These are phyloP conservation scores for Mollisiaceae sp. DNA, from an alignment of 2,329 filamentous ascomycete species.

Conservation along the genomic window DNA sequence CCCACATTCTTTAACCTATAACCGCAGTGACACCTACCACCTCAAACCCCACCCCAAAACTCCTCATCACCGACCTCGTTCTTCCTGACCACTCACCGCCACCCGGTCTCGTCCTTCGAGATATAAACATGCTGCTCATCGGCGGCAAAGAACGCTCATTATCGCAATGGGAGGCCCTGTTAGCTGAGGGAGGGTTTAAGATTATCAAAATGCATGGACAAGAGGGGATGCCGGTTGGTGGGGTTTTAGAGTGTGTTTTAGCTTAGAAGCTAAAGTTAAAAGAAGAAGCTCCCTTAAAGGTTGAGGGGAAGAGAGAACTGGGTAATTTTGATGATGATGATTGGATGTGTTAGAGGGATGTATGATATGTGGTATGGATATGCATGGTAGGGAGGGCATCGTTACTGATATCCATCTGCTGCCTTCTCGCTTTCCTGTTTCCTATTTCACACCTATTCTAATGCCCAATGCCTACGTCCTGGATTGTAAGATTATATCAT, in stretches of 20 bases:
- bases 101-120: constrained; percentile 15
- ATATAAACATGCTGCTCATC: constrained; percentile 27
- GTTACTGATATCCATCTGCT: too few relatives aligned
- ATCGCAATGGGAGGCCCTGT: constrained; percentile 19
- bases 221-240: constrained; percentile 3
- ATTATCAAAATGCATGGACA: constrained; percentile 17
- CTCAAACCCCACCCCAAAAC: constrained; percentile 12
- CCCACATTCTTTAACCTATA: neutral
- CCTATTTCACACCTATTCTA: too few relatives aligned
- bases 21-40: neutral
- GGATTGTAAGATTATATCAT: too few relatives aligned
- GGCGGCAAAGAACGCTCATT: constrained; percentile 24
- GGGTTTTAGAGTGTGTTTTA: constrained; percentile 23
- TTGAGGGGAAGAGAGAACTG: too few relatives aligned
- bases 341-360: too few relatives aligned
- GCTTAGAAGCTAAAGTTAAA: neutral
- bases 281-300: too few relatives aligned
- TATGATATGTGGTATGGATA: too few relatives aligned
- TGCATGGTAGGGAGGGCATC: neutral
- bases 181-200: constrained; percentile 19
- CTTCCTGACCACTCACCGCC: constrained; percentile 22
- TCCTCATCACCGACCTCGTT: constrained; percentile 25
- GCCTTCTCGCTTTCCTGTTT: too few relatives aligned
- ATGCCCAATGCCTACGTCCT: too few relatives aligned
- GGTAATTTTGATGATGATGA: too few relatives aligned